Percentiles rank a stretch among this genome's conserved stretches.
Evolutionary conservation across 768 basidiomycete genomes (phyloP).

Genomic region (Hydnum rufescens): DNA sequence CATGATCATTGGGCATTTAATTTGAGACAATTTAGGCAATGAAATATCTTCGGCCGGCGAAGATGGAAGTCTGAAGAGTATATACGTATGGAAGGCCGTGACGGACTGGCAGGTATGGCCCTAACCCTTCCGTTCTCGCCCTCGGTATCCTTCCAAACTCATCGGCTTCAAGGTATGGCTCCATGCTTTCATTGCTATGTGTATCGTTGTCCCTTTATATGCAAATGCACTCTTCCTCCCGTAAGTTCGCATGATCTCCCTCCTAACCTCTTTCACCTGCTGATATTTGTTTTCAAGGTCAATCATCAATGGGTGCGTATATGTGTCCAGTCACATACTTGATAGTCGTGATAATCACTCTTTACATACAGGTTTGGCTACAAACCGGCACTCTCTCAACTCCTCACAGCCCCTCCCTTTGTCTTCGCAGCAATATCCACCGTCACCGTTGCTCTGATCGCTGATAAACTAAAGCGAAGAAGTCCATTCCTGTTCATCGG

Average conservation of each 20-base stretch:
- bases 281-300: constrained; percentile 18
- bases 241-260: constrained; percentile 22
- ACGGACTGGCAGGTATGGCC: constrained; percentile 39
- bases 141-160: constrained; percentile 5
- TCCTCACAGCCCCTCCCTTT: constrained; percentile 52
- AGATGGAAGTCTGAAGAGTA: constrained; percentile 42
- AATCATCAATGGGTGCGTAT: constrained; percentile 32
- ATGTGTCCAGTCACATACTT: neutral
- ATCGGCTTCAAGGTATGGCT: constrained; percentile 24
- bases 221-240: constrained; percentile 54
- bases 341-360: neutral
- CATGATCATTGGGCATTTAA: too few relatives aligned
- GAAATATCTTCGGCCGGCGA: constrained; percentile 28
- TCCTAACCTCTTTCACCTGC: neutral
- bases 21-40: too few relatives aligned
- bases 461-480: constrained; percentile 35
- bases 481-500: constrained; percentile 38
- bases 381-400: constrained; percentile 33
- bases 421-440: constrained; percentile 34
- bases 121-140: neutral
- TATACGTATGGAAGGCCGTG: constrained; percentile 32
- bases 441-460: constrained; percentile 32
- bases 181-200: constrained; percentile 39
- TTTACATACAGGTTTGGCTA: constrained; percentile 37
- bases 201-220: constrained; percentile 36